Percentiles rank a stretch among this genome's conserved stretches.
Evolutionary conservation across 345 rosid genomes (phyloP).

Genomic region (Durio zibethinus): DNA sequence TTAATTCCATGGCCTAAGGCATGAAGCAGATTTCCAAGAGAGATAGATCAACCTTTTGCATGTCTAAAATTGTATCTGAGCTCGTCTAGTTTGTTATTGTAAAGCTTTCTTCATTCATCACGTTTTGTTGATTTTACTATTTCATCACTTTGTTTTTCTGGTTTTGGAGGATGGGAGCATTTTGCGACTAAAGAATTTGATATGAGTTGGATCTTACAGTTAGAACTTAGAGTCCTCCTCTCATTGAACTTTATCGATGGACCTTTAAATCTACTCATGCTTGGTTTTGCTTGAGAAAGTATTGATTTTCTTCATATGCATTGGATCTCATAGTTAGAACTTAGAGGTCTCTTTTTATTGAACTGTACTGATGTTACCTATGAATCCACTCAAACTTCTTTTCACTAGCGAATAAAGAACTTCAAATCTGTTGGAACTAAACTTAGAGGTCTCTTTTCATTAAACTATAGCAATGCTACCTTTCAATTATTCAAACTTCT

Average conservation of each 20-base stretch:
- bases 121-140: background rate
- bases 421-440: background rate
- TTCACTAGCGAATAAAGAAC: background rate
- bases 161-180: background rate
- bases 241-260: background rate
- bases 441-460: background rate
- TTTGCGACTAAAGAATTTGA: background rate
- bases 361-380: background rate
- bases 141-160: background rate
- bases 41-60: background rate
- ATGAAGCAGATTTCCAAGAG: background rate
- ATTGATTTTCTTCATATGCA: background rate
- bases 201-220: background rate
- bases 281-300: background rate
- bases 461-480: background rate
- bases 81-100: background rate
- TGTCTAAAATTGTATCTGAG: background rate
- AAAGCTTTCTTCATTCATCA: background rate
- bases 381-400: background rate
- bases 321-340: background rate
- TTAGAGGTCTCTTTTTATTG: background rate
- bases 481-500: background rate
- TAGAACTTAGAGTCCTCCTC: background rate
- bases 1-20: background rate
- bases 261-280: background rate